Evolutionary conservation across 805 yeast species (phyloP), one percentile per base, ranked within the genome.

Genomic region (Candida rishiriensis): DNA sequence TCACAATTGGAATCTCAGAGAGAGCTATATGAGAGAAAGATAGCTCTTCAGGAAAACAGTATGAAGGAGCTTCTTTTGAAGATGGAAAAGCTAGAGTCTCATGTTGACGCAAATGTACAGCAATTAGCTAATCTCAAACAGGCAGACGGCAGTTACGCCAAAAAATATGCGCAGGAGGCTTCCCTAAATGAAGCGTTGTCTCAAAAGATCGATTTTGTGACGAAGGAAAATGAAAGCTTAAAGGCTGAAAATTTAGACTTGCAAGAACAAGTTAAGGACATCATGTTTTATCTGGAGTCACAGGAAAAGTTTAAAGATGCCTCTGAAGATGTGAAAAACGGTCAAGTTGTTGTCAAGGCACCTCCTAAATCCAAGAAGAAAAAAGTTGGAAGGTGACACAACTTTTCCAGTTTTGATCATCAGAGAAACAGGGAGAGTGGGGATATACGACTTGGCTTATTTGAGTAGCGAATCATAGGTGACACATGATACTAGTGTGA

Each of bases 1-100:
- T 79, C 89, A 2, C 96, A 89, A 57, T 66, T 89, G 42, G 95
- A 88, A 44, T 83, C 93, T 8, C 96, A 89, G 61, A 70, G 95
- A 45, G 91, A 85, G 48, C 85, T 82, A 61, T 89, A 84, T 59
- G 96, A 88, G 56, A 65, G 69, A 12, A 71, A 74, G 46, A 51
- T 78, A 29, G 50, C 47, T 30, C 66, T 70, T 50, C 57, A 68
- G 16, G 44, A 40, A 21, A 51, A 55, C 26, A 42, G 48, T 38
- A 46, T 47, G 15, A 38, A 33, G 5, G 4, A 29, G 17, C 21
- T 52, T 17, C 38, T 38, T 43, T 30, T 32, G 3, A 48, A 48
- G 38, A 18, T 52, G 29, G 44, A 46, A 8, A 18, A 39, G 9
- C 14, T 42, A 34, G 47, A 45, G 36, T 15, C 32, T 13, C 44